Evolutionary conservation across 2,329 filamentous ascomycete genomes (phyloP), one percentile per base, ranked within the genome.

Genomic region (Lasiodiplodia hormozganensis): DNA sequence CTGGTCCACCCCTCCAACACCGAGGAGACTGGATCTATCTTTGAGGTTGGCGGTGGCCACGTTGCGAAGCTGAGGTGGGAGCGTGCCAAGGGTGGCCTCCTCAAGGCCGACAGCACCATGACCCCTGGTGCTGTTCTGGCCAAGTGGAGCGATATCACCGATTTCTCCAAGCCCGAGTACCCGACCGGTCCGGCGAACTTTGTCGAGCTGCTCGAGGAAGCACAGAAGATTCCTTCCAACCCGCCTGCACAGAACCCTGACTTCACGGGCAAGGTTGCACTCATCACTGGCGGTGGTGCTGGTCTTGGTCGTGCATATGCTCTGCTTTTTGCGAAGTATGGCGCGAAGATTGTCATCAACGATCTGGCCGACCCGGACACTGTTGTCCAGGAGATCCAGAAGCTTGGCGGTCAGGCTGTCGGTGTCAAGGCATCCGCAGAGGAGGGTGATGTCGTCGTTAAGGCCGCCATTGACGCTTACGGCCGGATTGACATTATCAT

Each of bases 21-120:
- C 8, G 81, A 83, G 58, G 95, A 98, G 85, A 95, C 88, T 57
- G 96, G 96, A 71, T 86, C 89, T 70, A 97, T 98, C 79, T 98
- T 94, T 80, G 96, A 98, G 83, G 92, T 92, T 72, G 96, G 96
- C 70, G 96, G 92, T 78, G 96, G 95, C 68, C 93, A 97, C 82
- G 84, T 96, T 69, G 92, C 95, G 73, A 98, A 98, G 87, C 83
- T 97, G 69, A 89, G 96, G 76, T 99, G 96, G 96, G 93, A 99
- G 86, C 91, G 96, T 72, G 90, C 96, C 67, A 90, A 89, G 79
- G 96, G 96, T 82, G 91, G 93, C 70, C 87, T 98, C 49, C 88
- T 97, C 77, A 96, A 95, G 85, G 90, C 93, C 68, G 96, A 98
- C 81, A 88, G 91, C 75, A 90, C 88, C 71, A 92, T 97, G 81